Base-by-base conservation (phyloP, 1,284 basidiomycete species). In the Apiotrichum sp. region DNA sequence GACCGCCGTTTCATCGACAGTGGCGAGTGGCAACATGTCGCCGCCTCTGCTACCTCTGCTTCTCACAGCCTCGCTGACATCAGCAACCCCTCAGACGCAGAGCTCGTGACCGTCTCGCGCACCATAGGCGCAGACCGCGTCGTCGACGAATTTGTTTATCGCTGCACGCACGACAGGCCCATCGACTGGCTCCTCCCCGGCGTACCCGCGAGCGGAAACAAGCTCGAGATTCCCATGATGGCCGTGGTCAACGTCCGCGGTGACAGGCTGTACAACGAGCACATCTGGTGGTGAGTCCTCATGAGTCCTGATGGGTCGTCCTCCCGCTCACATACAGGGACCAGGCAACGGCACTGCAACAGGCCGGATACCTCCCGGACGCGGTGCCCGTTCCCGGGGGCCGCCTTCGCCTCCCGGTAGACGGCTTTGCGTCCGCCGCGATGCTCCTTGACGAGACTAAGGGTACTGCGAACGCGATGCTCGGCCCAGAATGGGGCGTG, bases 201-300 rank as follows among this genome's bases (percentile, higher is more conserved):
- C 29, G 61, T 83, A 7, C 81, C 81, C 7, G 78, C 82, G 0
- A 81, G 79, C 1, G 78, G 78, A 11, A 79, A 76, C 62, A 77
- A 78, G 50, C 62, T 83, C 32, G 61, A 74, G 5, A 77, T 84
- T 35, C 82, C 82, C 0, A 80, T 83, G 78, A 73, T 81, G 35
- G 80, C 79, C 3, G 79, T 84, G 7, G 80, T 84, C 39, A 82
- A 81, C 58, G 75, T 83, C 46, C 77, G 82, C 40, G 82, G 82
- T 2, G 82, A 84, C 62, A 71, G 82, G 59, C 64, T 82, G 39
- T 79, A 78, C 43, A 81, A 82, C 62, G 80, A 82, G 77, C 80
- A 69, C 56, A 80, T 72, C 8, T 60, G 66, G 57, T 74, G 72
- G 71, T 64, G 50, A 57, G 63, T 75, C 6, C 7, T 1, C 40